These are phyloP conservation scores for Boletellus deceptivus DNA, from an alignment of 1,284 basidiomycete genomes.

Conservation along the genomic window DNA sequence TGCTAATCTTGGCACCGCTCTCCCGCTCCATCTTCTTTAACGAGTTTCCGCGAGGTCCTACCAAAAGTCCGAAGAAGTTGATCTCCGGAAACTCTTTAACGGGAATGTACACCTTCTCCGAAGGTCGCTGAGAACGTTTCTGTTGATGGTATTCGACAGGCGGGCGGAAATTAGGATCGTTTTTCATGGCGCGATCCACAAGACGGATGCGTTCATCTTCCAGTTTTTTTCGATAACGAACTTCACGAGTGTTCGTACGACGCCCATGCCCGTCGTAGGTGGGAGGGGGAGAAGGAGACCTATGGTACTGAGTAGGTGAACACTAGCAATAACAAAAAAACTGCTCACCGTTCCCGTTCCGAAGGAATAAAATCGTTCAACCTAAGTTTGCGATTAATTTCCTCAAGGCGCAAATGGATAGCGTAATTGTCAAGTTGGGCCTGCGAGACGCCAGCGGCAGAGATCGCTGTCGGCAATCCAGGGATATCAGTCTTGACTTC, in stretches of 20 bases:
- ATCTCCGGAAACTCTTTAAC: slow-evolving; percentile 99
- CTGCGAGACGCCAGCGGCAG: slow-evolving; percentile 86
- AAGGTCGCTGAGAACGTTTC: slow-evolving; percentile 86
- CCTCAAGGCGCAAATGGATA: slow-evolving; percentile 91
- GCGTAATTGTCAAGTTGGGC: slow-evolving; percentile 95
- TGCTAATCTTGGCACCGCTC: slow-evolving; percentile 97
- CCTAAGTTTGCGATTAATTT: slow-evolving; percentile 93
- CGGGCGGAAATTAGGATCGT: slow-evolving; percentile 95
- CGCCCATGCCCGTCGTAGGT: slow-evolving; percentile 97
- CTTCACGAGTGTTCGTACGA: slow-evolving; percentile 96
- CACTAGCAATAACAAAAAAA: background rate
- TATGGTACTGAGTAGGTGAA: slow-evolving; percentile 35
- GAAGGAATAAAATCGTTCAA: slow-evolving; percentile 95
- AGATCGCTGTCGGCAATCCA: slow-evolving; percentile 89
- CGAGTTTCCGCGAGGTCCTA: slow-evolving; percentile 98
- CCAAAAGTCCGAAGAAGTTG: slow-evolving; percentile 98
- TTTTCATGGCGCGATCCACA: slow-evolving; percentile 95
- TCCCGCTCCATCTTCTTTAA: slow-evolving; percentile 99
- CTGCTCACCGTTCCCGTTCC: slow-evolving; percentile 79
- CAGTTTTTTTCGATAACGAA: slow-evolving; percentile 96
- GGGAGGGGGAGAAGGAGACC: slow-evolving; percentile 94
- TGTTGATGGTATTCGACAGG: slow-evolving; percentile 95
- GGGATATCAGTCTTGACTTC: slow-evolving; percentile 86
- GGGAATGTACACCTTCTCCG: slow-evolving; percentile 98
- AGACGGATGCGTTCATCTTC: slow-evolving; percentile 95